phyloP scores from a whole-genome alignment of 768 basidiomycete species.

The Lactifluus echinatus region DNA sequence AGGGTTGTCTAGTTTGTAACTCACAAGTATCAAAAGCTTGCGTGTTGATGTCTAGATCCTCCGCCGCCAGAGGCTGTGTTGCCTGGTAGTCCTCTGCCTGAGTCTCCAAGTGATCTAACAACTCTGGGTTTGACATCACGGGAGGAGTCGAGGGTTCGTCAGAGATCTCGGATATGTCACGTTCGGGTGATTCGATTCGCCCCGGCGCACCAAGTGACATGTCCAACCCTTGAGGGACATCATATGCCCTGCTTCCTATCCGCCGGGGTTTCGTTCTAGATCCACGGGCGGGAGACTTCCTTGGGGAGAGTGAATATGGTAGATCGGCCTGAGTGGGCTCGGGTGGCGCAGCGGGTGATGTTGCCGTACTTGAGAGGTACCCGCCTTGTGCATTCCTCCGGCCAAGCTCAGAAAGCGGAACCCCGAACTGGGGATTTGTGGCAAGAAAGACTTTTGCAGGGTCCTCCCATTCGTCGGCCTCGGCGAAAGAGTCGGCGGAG shows the following conservation, averaged over 20 bases:
- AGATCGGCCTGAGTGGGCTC: constrained; percentile 5
- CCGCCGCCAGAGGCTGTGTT: constrained; percentile 14
- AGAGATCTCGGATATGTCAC: background rate
- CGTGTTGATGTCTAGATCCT: constrained; percentile 7
- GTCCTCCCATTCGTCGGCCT: constrained; percentile 9
- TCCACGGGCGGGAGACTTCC: background rate
- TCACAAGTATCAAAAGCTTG: background rate
- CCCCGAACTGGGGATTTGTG: constrained; percentile 27
- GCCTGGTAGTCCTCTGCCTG: constrained; percentile 10
- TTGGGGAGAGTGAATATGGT: background rate
- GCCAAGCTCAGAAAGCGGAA: constrained; percentile 52
- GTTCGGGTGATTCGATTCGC: background rate
- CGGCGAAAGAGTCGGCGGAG: constrained; percentile 11
- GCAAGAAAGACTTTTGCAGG: constrained; percentile 19
- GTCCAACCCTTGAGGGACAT: background rate
- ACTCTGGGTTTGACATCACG: constrained; percentile 9
- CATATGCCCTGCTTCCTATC: background rate
- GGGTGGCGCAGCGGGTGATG: background rate
- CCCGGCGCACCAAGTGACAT: background rate
- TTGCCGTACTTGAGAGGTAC: background rate
- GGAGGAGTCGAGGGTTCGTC: constrained; percentile 10
- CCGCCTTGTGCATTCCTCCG: constrained; percentile 23
- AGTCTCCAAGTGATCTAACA: background rate
- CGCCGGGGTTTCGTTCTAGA: background rate
- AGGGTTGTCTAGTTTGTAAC: background rate